A percentile compares a stretch with the other conserved stretches of the same genome.
Conservation (phyloP, 2,329 filamentous ascomycete species). For the Cladosporium sp. region DNA sequence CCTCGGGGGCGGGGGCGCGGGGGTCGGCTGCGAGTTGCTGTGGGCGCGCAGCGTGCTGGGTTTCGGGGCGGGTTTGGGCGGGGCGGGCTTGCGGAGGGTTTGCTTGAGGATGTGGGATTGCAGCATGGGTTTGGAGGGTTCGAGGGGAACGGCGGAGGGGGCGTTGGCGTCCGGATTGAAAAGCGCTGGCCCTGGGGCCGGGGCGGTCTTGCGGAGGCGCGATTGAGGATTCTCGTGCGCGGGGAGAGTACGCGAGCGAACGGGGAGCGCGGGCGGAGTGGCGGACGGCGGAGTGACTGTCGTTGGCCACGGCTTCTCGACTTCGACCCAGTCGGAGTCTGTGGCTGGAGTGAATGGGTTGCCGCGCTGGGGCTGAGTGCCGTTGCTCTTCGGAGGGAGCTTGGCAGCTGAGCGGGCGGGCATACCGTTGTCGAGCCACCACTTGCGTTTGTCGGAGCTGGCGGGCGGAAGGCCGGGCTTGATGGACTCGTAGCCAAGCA, state of each 20-base stretch:
- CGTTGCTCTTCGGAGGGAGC: slow-evolving; percentile 49
- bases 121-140: slow-evolving; percentile 12
- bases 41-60: slow-evolving; percentile 26
- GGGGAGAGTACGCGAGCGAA: slow-evolving; percentile 2
- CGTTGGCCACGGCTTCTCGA: slow-evolving; percentile 28
- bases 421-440: slow-evolving; percentile 61
- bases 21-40: slow-evolving; percentile 18
- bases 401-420: slow-evolving; percentile 67
- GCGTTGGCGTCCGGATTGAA: slow-evolving; percentile 12
- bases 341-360: slow-evolving; percentile 74
- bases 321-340: slow-evolving; percentile 76
- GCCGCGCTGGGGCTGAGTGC: slow-evolving; percentile 58
- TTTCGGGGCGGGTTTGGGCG: slow-evolving; percentile 30
- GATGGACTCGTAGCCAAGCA: slow-evolving; percentile 74
- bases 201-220: slow-evolving; percentile 6
- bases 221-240: slow-evolving; percentile 2
- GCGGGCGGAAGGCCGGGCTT: slow-evolving; percentile 66
- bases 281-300: slow-evolving; percentile 10
- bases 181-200: slow-evolving; percentile 2
- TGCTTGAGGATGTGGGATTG: slow-evolving; percentile 12
- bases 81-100: slow-evolving; percentile 30
- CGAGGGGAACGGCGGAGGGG: too few relatives aligned
- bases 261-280: slow-evolving; percentile 16
- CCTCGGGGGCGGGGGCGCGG: slow-evolving; percentile 20
- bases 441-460: slow-evolving; percentile 56